Conservation (phyloP, 192 early-diverging fungal genomes). For the Entomortierella beljakovae region DNA sequence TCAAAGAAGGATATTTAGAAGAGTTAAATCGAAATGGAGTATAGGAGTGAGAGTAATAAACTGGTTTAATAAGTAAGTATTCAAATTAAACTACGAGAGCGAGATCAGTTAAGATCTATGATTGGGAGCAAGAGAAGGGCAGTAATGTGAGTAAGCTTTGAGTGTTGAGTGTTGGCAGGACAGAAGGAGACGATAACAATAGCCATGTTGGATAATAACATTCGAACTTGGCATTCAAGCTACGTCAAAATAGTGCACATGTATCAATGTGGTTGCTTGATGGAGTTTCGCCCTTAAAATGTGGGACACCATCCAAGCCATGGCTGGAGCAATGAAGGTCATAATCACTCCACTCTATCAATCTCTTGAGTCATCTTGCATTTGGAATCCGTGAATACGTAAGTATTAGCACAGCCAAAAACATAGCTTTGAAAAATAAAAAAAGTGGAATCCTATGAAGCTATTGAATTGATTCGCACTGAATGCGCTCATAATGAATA, state of each 20-base stretch:
- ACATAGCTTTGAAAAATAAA: background rate
- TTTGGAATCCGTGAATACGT: background rate
- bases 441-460: conserved; percentile 5
- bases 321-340: background rate
- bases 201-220: background rate
- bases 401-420: no score
- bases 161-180: conserved; percentile 5
- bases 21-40: conserved; percentile 12
- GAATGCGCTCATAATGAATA: no score
- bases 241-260: background rate
- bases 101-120: conserved; percentile 1
- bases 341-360: background rate
- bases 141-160: conserved; percentile 1
- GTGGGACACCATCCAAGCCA: background rate
- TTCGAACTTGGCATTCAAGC: background rate
- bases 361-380: background rate
- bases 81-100: no score
- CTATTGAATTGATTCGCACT: no score
- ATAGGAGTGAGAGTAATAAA: background rate
- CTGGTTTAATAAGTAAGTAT: no score
- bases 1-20: background rate
- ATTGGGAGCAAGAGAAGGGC: background rate
- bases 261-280: conserved; percentile 5
- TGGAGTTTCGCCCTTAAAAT: background rate
- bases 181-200: conserved; percentile 2